phyloP scores from a whole-genome alignment of 2,329 filamentous ascomycete genomes.

The Coniochaeta sp. region DNA sequence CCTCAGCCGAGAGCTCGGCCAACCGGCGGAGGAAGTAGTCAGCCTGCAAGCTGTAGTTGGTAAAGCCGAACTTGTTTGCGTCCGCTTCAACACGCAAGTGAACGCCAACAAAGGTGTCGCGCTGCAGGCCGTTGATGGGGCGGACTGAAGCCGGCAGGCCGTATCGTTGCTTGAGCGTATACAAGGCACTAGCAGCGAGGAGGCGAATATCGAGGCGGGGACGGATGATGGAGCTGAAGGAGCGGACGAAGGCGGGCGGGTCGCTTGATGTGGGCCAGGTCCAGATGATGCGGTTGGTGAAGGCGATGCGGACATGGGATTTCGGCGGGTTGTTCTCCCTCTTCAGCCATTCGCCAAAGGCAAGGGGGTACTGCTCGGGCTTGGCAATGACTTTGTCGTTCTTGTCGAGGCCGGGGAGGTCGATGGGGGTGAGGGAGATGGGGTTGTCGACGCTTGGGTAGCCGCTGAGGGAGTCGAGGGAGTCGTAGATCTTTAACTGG shows the following conservation, averaged over 20 bases:
- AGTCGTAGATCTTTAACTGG: background rate
- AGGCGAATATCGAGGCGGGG: background rate
- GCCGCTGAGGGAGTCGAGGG: background rate
- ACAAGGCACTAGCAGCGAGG: background rate
- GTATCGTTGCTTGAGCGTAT: background rate
- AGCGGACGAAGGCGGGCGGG: background rate
- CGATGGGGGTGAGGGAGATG: background rate
- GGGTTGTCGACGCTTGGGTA: background rate
- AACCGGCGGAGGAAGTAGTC: background rate
- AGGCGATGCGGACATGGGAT: background rate
- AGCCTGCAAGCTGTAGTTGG: background rate
- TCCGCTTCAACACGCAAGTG: background rate
- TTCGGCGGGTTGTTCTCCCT: background rate
- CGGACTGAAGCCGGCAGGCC: too few relatives aligned
- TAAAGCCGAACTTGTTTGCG: background rate
- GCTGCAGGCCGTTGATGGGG: too few relatives aligned
- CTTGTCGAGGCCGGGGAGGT: background rate
- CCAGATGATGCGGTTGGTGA: background rate
- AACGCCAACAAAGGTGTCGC: background rate
- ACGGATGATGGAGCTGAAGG: background rate
- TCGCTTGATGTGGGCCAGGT: background rate
- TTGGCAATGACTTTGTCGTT: background rate
- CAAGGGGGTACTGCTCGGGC: background rate
- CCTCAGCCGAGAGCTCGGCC: too few relatives aligned
- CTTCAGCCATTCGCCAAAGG: background rate